These are phyloP conservation scores for Coemansia sp. DNA, from an alignment of 192 early-diverging fungal species.

Conservation along the genomic window DNA sequence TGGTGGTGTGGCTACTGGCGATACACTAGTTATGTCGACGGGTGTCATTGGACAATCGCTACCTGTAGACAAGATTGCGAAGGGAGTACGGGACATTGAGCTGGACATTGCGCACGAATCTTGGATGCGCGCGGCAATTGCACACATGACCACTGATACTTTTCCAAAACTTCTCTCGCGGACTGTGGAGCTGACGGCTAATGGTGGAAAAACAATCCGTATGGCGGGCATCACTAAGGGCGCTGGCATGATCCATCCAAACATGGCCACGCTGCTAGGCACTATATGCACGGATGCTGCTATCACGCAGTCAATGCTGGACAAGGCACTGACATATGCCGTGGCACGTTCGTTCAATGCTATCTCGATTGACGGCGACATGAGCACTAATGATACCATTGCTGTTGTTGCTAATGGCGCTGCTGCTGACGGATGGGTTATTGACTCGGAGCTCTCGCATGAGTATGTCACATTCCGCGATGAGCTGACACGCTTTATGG, in stretches of 20 bases:
- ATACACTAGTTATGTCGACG: slow-evolving; percentile 87
- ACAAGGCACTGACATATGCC: slow-evolving; percentile 72
- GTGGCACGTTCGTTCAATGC: slow-evolving; percentile 93
- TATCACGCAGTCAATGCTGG: slow-evolving; percentile 63
- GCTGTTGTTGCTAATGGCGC: slow-evolving; percentile 86
- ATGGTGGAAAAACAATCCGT: slow-evolving; percentile 21
- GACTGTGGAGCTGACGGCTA: slow-evolving; percentile 39
- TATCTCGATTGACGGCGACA: slow-evolving; percentile 94
- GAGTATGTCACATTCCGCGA: slow-evolving; percentile 70
- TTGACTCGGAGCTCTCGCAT: slow-evolving; percentile 33
- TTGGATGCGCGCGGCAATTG: slow-evolving; percentile 81
- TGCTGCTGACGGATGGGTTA: slow-evolving; percentile 1
- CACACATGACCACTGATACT: slow-evolving; percentile 97
- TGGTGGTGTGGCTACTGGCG: not conserved
- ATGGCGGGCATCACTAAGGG: slow-evolving; percentile 96
- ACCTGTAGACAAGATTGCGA: slow-evolving; percentile 75
- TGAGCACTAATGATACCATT: slow-evolving; percentile 95
- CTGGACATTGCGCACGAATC: slow-evolving; percentile 60
- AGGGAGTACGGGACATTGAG: slow-evolving; percentile 58
- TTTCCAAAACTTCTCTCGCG: slow-evolving; percentile 88
- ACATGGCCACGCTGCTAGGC: slow-evolving; percentile 94
- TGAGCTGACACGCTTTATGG: slow-evolving; percentile 77
- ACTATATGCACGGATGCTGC: slow-evolving; percentile 83
- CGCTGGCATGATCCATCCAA: slow-evolving; percentile 98
- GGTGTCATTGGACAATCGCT: slow-evolving; percentile 94